These are phyloP conservation scores for Solanum hybrid DNA, from an alignment of 305 asterid species.

Conservation along the genomic window DNA sequence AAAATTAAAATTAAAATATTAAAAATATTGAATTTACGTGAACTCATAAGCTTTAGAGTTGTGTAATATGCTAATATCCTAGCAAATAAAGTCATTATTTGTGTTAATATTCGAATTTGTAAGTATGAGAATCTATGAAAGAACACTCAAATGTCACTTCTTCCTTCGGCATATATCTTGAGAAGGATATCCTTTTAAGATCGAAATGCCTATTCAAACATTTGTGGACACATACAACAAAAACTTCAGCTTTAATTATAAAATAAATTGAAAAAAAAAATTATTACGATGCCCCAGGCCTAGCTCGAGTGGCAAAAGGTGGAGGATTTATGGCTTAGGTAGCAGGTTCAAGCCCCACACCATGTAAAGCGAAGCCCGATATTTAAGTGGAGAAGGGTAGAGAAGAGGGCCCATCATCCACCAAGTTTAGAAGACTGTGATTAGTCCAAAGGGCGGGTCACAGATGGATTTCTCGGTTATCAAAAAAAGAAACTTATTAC, in stretches of 20 bases:
- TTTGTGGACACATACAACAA: not conserved
- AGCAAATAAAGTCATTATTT: not conserved
- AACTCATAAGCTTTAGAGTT: not conserved
- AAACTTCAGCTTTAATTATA: not conserved
- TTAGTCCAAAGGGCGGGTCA: not conserved
- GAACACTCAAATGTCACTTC: not conserved
- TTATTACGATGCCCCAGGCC: no score
- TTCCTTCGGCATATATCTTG: not conserved
- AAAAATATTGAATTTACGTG: not conserved
- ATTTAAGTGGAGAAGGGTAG: no score
- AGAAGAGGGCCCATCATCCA: not conserved
- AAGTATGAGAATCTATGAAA: not conserved
- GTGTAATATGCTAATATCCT: not conserved
- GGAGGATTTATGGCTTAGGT: no score
- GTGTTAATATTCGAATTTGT: not conserved
- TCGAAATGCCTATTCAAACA: not conserved
- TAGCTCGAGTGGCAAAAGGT: no score
- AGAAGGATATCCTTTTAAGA: not conserved
- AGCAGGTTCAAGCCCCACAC: no score
- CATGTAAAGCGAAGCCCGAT: no score
- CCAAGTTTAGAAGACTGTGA: not conserved
- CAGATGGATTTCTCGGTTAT: not conserved
- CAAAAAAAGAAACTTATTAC: no score
- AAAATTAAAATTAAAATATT: not conserved
- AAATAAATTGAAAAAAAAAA: not conserved